These are phyloP conservation scores for Craspedostauros australis DNA, from an alignment of 108 stramenopile species.

Conservation along the genomic window DNA sequence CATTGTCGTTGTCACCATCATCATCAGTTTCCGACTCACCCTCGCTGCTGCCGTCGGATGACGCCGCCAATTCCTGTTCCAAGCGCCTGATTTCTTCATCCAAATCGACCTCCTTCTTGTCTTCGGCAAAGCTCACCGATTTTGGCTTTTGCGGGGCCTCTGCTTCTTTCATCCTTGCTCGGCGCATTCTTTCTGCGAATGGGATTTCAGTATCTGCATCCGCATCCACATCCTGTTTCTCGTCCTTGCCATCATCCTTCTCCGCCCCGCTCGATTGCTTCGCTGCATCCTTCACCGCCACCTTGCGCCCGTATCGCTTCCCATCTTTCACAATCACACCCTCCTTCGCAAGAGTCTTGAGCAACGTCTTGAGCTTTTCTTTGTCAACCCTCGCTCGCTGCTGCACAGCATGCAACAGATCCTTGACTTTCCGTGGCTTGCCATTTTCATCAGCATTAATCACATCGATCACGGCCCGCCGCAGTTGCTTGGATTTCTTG, in stretches of 20 bases:
- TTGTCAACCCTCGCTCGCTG: no score
- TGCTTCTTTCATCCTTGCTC: slow-evolving; percentile 4
- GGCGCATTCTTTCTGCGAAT: slow-evolving; percentile 47
- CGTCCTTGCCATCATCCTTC: no score
- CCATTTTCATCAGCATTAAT: no score
- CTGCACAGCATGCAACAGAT: no score
- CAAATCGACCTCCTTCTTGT: slow-evolving; percentile 46
- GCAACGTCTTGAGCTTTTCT: slow-evolving; percentile 30
- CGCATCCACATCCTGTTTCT: neutral
- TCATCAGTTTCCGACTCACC: slow-evolving; percentile 19
- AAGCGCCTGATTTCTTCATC: slow-evolving; percentile 75
- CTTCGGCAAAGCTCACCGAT: slow-evolving; percentile 13
- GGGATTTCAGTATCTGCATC: slow-evolving; percentile 28
- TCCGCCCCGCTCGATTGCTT: neutral
- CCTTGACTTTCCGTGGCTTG: no score
- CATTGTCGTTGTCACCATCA: slow-evolving; percentile 20
- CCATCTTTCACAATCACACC: slow-evolving; percentile 41
- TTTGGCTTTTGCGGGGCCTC: no score
- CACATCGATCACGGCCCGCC: no score
- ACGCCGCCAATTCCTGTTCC: slow-evolving; percentile 68
- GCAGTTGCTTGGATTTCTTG: no score
- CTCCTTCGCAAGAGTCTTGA: slow-evolving; percentile 29
- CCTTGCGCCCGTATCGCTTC: slow-evolving; percentile 16
- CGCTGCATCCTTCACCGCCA: neutral
- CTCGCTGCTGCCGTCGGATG: slow-evolving; percentile 8